Evolutionary conservation across 306 rosid genomes (phyloP).

Genomic region (Ochetophila trinervis): DNA sequence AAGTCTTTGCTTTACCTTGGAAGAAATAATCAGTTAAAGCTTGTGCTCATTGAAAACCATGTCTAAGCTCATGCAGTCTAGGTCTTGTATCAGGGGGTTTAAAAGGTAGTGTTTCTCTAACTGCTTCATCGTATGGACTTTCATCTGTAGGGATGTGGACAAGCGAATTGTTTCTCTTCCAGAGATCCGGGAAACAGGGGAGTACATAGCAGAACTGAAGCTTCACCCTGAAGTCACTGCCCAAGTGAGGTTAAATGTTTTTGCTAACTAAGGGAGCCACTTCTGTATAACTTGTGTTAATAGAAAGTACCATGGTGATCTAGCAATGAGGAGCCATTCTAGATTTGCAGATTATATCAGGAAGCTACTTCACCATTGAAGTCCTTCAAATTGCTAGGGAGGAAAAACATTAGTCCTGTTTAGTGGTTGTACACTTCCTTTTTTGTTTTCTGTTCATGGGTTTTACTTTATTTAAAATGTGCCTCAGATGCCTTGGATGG

Average conservation of each 20-base stretch:
- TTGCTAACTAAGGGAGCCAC: constrained; percentile 54
- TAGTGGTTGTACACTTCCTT: neutral
- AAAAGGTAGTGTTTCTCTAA: neutral
- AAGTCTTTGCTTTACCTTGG: too few relatives aligned
- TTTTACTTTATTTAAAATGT: neutral
- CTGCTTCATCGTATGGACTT: constrained; percentile 11
- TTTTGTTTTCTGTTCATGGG: neutral
- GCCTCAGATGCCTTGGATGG: neutral
- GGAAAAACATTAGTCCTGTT: too few relatives aligned
- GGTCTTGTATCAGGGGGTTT: too few relatives aligned
- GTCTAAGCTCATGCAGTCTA: neutral
- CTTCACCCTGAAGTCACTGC: constrained; percentile 98
- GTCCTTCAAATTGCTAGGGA: too few relatives aligned
- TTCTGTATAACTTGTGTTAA: neutral
- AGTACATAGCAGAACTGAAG: constrained; percentile 82
- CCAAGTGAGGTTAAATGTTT: constrained; percentile 64
- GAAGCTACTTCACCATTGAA: neutral
- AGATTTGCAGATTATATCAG: neutral
- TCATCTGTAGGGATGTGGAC: constrained; percentile 73
- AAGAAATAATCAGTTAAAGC: neutral
- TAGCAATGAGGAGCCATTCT: constrained; percentile 5
- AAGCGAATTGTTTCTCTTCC: constrained; percentile 83
- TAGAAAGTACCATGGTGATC: constrained; percentile 14
- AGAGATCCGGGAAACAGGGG: constrained; percentile 82
- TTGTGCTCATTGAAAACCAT: neutral